Base-by-base conservation (phyloP, 148 eudicot genomes). In the Vaccinium vitisidaea region DNA sequence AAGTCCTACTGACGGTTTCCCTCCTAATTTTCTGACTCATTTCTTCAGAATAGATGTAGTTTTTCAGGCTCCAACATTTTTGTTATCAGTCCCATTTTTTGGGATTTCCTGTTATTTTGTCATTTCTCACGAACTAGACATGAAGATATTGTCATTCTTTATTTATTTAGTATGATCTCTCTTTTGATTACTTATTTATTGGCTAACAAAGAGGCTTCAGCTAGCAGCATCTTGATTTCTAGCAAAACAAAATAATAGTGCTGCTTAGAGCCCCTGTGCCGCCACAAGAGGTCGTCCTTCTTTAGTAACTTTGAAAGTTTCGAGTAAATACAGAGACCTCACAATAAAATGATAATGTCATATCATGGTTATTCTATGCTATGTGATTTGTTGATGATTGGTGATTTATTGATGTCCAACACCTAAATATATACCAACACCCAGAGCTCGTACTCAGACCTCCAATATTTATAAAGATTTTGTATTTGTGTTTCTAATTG, bases 1-100 rank as follows among this genome's bases (percentile, higher is more conserved):
- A 77, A 48, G 92, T 86, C 39, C 25, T 80, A 39, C 48, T 85
- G 71, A 50, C 19, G n/a, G 63, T 81, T 86, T 71, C 82, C 39
- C 39, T 8, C 23, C 9, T 80, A 8, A 71, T 58, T 54, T 46
- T 80, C 83, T 21, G 32, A 32, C 2, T 53, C 54, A 80, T 70
- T 80, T 25, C 23, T 7, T 53, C 39, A 2, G 58, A n/a, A 19
- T 54, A 58, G 82, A 56, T 58, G 25, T 52, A 32, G 49, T 80
- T 80, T 56, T n/a, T 16, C 18, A 36, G 25, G 9, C 49, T 19
- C 12, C 58, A 49, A 46, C 46, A 25, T 18, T 30, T 27, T 23
- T 25, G 23, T 79, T 30, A 55, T 43, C 0, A 16, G 18, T 19
- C 32, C 18, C 32, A 77, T 49, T 77, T 77, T 7, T 16, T 50